phyloP scores from a whole-genome alignment of 2,329 filamentous ascomycete species.

The Fusarium xylarioides region DNA sequence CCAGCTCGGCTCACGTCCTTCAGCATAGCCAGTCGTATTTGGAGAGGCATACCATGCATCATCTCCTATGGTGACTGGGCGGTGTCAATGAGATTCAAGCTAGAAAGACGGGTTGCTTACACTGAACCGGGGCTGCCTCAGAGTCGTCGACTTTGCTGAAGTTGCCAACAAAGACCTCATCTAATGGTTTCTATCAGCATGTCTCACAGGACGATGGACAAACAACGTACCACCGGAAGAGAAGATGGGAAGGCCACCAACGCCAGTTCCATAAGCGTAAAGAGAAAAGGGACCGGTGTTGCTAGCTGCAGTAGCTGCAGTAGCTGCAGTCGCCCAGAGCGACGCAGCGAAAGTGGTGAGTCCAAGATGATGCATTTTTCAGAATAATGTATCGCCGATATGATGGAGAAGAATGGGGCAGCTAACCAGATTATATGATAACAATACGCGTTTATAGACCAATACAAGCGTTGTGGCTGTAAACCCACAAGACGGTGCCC shows the following conservation, averaged over 20 bases:
- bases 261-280: constrained; percentile 2
- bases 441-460: not conserved
- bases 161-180: not conserved
- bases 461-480: not conserved
- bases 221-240: not conserved
- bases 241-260: not conserved
- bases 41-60: not conserved
- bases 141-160: not conserved
- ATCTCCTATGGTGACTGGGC: not conserved
- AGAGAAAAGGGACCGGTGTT: not conserved
- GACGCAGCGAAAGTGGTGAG: not conserved
- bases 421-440: not conserved
- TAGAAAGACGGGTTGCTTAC: not conserved
- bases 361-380: not conserved
- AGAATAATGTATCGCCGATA: not conserved
- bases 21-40: not conserved
- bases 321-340: not conserved
- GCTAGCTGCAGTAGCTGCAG: not conserved
- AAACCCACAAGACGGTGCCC: not conserved
- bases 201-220: accelerated
- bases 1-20: not conserved
- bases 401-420: not conserved
- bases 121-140: not conserved
- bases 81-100: accelerated
- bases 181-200: not conserved